These are phyloP conservation scores for Sisymbrium irio DNA, from an alignment of 345 rosid species.

Conservation along the genomic window DNA sequence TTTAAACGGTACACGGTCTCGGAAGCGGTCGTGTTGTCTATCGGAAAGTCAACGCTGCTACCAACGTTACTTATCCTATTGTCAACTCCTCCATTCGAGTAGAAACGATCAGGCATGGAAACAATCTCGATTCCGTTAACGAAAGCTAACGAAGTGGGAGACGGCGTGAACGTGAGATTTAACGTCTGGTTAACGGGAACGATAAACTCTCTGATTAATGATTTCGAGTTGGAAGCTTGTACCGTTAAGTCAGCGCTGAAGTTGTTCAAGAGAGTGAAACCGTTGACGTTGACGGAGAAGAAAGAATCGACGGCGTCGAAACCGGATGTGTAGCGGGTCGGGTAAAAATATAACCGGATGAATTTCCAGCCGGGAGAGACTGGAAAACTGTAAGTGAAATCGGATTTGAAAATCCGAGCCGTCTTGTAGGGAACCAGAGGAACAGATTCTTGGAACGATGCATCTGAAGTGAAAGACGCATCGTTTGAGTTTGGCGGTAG, in stretches of 20 bases:
- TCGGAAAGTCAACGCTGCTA: fast-evolving
- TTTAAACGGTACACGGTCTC: conserved; percentile 36
- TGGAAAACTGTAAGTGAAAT: conserved; percentile 12
- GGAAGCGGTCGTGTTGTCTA: conserved; percentile 14
- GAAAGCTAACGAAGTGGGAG: conserved; percentile 24
- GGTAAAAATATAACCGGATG: conserved; percentile 32
- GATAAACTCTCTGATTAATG: conserved; percentile 18
- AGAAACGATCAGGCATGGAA: conserved; percentile 30
- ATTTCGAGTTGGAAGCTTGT: not conserved
- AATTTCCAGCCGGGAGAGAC: conserved; percentile 32
- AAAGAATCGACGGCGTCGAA: not conserved
- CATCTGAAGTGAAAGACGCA: not conserved
- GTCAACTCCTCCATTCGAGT: conserved; percentile 23
- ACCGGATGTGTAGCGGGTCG: conserved; percentile 7
- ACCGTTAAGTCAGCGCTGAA: conserved; percentile 34
- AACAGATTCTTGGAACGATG: not conserved
- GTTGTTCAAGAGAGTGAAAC: conserved; percentile 31
- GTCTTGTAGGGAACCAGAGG: conserved; percentile 27
- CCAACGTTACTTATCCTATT: not conserved
- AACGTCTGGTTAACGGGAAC: conserved; percentile 1
- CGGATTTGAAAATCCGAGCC: conserved; percentile 28
- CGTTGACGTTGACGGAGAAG: conserved; percentile 29
- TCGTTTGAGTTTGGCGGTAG: not conserved
- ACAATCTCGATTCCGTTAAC: conserved; percentile 39
- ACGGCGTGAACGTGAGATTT: conserved; percentile 40